Base-by-base conservation (phyloP, 805 yeast species). In the Cyberlindnera galapagoensis region DNA sequence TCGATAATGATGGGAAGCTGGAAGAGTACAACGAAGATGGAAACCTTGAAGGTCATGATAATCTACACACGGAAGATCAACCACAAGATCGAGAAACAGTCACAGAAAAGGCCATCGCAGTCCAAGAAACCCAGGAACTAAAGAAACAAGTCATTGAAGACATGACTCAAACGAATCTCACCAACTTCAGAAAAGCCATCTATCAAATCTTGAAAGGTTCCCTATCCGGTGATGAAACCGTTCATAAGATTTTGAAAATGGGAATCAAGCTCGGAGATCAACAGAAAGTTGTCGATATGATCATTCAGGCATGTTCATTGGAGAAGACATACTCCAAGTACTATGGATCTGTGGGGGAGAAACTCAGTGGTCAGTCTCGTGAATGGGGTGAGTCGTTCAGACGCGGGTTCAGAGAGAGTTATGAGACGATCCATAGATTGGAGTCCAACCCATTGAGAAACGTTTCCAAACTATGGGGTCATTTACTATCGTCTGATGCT, bases 191-290 rank as follows among this genome's bases (percentile, higher is more conserved):
- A 44, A 85, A 85, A 46, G 71, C 71, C 2, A 80, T 90, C 3
- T 90, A 90, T 47, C 60, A 88, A 18, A 80, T 90, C 0, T 62
- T 92, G 8, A 86, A 84, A 80, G 85, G 96, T 15, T 77, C 95
- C 38, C 73, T 90, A 79, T 79, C 94, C 0, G 76, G 88, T 5
- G 95, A 85, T 44, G 98, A 92, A 62, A 90, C 95, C 1, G 87
- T 85, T 1, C 97, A 88, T 54, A 88, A 88, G 54, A 58, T 92
- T 6, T 45, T 83, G 24, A 72, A 70, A 47, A 47, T 83, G 9
- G 47, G 65, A 7, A 60, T 67, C 10, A 57, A 60, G 1, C 51
- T 44, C 10, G 52, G 62, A 7, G 64, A 71, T 27, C 73, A 77
- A 43, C 56, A 56, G 5, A 69, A 71, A 43, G 63, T 85, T 10